Percentiles rank a stretch among this genome's conserved stretches.
phyloP scores from a whole-genome alignment of 2,329 filamentous ascomycete species.

The Magnaporthiopsis rhizophila region DNA sequence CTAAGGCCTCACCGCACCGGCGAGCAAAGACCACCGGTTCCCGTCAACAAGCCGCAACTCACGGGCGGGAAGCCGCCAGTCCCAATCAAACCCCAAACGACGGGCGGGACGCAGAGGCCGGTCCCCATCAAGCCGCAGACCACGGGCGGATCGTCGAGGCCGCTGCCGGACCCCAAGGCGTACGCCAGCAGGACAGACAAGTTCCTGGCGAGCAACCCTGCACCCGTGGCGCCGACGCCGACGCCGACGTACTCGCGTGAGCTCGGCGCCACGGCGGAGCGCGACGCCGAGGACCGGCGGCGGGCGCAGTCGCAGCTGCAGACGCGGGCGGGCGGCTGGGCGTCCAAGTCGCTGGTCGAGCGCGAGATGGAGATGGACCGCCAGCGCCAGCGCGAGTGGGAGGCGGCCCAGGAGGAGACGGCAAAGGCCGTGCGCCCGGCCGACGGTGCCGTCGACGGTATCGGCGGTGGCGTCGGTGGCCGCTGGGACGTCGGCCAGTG shows the following conservation, averaged over 20 bases:
- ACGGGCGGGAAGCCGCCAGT: conserved; percentile 5
- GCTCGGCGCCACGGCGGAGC: conserved; percentile 51
- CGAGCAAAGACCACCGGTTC: conserved; percentile 17
- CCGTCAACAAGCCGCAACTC: background rate
- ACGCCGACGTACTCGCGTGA: conserved; percentile 47
- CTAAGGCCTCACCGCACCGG: conserved; percentile 25
- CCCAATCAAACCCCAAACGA: conserved; percentile 14
- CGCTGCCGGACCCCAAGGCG: conserved; percentile 42
- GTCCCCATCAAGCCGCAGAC: conserved; percentile 28
- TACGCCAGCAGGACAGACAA: conserved; percentile 46
- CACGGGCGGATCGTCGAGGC: conserved; percentile 34
- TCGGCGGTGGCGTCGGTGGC: conserved; percentile 58
- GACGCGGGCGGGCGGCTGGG: conserved; percentile 54
- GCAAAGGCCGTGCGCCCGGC: conserved; percentile 44
- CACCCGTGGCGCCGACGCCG: conserved; percentile 29
- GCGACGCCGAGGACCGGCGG: conserved; percentile 52
- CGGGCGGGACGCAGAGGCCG: conserved; percentile 15
- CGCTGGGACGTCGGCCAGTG: conserved; percentile 73
- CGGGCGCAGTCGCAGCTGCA: conserved; percentile 49
- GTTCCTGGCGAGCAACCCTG: conserved; percentile 47
- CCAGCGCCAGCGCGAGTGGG: conserved; percentile 72
- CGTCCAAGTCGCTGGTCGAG: conserved; percentile 64
- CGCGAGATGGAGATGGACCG: conserved; percentile 75
- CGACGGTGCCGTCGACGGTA: conserved; percentile 50
- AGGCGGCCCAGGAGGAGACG: conserved; percentile 61